Percentiles rank a stretch among this genome's conserved stretches.
These are phyloP conservation scores for Pisolithus orientalis DNA, from an alignment of 768 basidiomycete species.

Conservation along the genomic window DNA sequence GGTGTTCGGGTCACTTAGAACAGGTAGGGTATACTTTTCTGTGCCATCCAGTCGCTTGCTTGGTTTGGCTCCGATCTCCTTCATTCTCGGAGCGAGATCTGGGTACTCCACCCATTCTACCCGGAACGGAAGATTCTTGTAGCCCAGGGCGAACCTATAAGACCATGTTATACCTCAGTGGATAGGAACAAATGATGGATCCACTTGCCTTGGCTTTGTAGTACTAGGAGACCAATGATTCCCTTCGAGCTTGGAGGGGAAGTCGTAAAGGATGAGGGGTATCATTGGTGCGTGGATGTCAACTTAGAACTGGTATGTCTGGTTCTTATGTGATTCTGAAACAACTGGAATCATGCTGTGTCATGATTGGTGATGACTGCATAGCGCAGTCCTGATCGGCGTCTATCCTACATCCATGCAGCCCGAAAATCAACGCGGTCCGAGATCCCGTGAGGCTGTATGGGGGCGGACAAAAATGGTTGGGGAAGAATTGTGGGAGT, in stretches of 20 bases:
- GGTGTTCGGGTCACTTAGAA: constrained; percentile 28
- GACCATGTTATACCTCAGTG: not conserved
- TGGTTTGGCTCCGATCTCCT: constrained; percentile 21
- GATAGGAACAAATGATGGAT: not conserved
- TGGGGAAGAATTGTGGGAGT: no score
- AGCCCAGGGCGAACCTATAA: constrained; percentile 25
- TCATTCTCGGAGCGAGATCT: constrained; percentile 21
- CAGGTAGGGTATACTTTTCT: constrained; percentile 26
- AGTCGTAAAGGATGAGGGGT: constrained; percentile 32
- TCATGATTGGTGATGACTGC: no score
- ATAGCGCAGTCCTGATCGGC: no score
- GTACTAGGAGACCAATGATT: constrained; percentile 32
- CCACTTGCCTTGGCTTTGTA: constrained; percentile 30
- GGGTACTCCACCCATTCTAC: constrained; percentile 31
- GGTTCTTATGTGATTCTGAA: not conserved
- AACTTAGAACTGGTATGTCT: no score
- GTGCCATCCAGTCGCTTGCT: constrained; percentile 8
- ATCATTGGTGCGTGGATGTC: constrained; percentile 8
- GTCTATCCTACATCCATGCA: no score
- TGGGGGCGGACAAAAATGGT: no score
- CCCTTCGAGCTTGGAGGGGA: constrained; percentile 25
- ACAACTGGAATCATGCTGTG: no score
- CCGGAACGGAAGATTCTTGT: constrained; percentile 29
- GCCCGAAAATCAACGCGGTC: no score
- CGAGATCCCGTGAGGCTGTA: no score